phyloP scores from a whole-genome alignment of 306 rosid genomes.

The Rosa rugosa region DNA sequence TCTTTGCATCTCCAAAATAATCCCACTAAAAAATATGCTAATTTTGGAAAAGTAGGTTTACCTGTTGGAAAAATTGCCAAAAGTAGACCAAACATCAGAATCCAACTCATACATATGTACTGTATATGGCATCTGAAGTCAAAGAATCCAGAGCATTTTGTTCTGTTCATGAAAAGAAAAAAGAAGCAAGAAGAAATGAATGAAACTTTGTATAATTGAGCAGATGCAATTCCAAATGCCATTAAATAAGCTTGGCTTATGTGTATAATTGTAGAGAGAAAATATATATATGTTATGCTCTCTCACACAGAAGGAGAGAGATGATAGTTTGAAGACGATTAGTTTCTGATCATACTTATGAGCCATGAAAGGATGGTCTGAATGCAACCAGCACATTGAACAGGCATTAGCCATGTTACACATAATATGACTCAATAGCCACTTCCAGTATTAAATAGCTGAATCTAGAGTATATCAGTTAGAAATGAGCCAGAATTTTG shows the following conservation, averaged over 20 bases:
- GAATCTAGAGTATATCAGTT: background rate
- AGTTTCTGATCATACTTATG: background rate
- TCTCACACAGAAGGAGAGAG: background rate
- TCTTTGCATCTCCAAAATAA: background rate
- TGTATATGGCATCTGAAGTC: conserved; percentile 91
- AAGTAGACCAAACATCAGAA: conserved; percentile 69
- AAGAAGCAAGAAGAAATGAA: background rate
- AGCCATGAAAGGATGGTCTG: background rate
- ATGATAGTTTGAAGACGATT: background rate
- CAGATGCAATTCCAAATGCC: background rate
- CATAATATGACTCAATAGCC: background rate
- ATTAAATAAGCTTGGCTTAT: too few relatives aligned
- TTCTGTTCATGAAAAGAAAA: conserved; percentile 44
- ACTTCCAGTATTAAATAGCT: background rate
- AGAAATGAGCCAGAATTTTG: background rate
- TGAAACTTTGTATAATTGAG: background rate
- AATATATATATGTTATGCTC: background rate
- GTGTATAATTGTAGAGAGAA: background rate
- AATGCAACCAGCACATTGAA: conserved; percentile 5
- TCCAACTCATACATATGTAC: conserved; percentile 86
- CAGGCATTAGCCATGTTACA: background rate
- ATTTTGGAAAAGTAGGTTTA: conserved; percentile 25
- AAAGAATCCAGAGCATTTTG: conserved; percentile 72
- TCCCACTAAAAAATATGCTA: background rate
- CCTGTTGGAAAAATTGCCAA: conserved; percentile 80